phyloP scores from a whole-genome alignment of 1,284 basidiomycete species.

The Butyriboletus appendiculatus region DNA sequence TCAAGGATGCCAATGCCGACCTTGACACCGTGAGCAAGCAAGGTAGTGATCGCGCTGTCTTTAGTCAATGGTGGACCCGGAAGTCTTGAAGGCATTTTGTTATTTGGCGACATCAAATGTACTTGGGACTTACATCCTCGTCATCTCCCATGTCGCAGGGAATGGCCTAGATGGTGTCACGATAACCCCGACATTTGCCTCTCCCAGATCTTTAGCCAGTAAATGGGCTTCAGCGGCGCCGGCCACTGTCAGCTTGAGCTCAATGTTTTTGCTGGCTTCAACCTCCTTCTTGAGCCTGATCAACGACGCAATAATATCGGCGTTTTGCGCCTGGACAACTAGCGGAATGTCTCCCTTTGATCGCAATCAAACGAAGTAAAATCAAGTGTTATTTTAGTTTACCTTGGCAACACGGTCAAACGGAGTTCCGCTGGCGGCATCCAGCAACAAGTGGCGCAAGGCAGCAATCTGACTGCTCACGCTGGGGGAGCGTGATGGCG shows the following conservation, averaged over 20 bases:
- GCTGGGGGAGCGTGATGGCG: constrained; percentile 41
- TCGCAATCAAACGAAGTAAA: background rate
- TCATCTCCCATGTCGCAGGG: constrained; percentile 58
- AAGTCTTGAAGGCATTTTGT: constrained; percentile 37
- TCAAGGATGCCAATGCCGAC: constrained; percentile 67
- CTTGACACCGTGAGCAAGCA: constrained; percentile 68
- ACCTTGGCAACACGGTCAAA: constrained; percentile 51
- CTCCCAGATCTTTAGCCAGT: constrained; percentile 73
- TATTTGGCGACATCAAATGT: background rate
- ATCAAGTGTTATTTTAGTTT: constrained; percentile 2
- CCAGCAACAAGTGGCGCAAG: constrained; percentile 64
- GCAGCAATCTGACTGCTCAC: constrained; percentile 66
- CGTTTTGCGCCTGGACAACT: constrained; percentile 58
- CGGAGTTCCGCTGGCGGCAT: constrained; percentile 46
- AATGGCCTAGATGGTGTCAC: constrained; percentile 60
- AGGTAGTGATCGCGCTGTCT: constrained; percentile 61
- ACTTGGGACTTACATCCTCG: constrained; percentile 44
- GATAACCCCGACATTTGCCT: constrained; percentile 76
- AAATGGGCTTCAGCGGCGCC: constrained; percentile 79
- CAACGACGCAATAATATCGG: constrained; percentile 81
- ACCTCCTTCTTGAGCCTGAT: constrained; percentile 78
- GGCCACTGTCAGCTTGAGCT: constrained; percentile 58
- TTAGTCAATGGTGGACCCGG: constrained; percentile 78
- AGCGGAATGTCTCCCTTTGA: constrained; percentile 54
- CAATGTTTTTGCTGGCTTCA: constrained; percentile 42